Conservation (phyloP, 208 protist genomes). For the Leishmania braziliensis region DNA sequence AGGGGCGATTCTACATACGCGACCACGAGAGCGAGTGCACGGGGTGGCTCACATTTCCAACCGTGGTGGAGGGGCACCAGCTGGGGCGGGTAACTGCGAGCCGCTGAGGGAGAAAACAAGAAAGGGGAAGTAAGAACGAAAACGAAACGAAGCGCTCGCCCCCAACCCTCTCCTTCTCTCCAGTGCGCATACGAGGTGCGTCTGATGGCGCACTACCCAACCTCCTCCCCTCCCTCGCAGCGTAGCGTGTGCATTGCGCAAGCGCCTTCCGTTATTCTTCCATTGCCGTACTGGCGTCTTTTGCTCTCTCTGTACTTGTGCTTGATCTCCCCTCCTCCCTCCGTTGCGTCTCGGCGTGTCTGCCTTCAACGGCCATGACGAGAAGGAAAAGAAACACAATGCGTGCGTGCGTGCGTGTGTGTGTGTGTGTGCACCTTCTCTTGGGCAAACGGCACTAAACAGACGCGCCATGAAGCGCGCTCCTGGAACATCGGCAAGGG, state of each 20-base stretch:
- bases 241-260: too few species aligned
- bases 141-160: background rate
- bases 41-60: slow-evolving; percentile 45
- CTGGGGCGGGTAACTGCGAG: background rate
- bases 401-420: too few species aligned
- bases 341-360: background rate
- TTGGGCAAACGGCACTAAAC: background rate
- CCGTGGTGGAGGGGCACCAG: slow-evolving; percentile 25
- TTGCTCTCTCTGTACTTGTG: background rate
- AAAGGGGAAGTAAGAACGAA: background rate
- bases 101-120: background rate
- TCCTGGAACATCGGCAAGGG: background rate
- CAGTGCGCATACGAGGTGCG: background rate
- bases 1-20: slow-evolving; percentile 61
- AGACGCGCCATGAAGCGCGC: background rate
- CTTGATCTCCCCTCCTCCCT: background rate
- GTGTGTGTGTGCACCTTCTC: background rate
- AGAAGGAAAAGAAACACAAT: too few species aligned
- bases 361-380: background rate
- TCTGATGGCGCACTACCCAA: background rate
- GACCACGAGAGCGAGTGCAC: slow-evolving; percentile 67
- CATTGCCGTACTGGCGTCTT: too few species aligned
- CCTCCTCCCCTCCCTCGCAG: background rate
- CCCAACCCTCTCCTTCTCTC: background rate
- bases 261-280: too few species aligned